A percentile compares a stretch with the other conserved stretches of the same genome.
Conservation (phyloP, 768 basidiomycete genomes). For the Scleroderma bovista region DNA sequence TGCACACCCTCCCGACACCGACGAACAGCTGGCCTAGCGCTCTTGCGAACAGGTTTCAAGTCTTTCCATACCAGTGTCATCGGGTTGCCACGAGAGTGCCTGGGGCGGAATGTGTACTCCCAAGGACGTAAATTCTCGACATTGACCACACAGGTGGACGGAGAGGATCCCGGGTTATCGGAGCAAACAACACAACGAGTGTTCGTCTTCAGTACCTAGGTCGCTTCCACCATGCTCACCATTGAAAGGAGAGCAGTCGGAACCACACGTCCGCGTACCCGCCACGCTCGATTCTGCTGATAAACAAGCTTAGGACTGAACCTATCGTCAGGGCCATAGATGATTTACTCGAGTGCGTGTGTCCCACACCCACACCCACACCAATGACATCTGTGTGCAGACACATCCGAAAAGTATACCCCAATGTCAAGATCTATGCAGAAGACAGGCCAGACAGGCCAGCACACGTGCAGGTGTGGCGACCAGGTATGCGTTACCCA, state of each 20-base stretch:
- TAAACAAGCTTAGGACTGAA: slow-evolving; percentile 76
- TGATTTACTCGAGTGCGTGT: slow-evolving; percentile 59
- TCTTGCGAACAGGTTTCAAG: neutral
- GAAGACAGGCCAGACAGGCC: slow-evolving; percentile 65
- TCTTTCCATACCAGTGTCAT: neutral
- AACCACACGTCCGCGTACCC: slow-evolving; percentile 15
- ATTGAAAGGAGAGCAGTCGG: neutral
- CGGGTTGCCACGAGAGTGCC: neutral
- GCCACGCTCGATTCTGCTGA: slow-evolving; percentile 64
- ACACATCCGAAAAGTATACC: slow-evolving; percentile 53
- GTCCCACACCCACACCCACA: neutral
- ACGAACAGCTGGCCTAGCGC: neutral
- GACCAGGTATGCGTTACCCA: slow-evolving; percentile 41
- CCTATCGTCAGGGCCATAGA: slow-evolving; percentile 74
- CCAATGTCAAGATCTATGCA: slow-evolving; percentile 58
- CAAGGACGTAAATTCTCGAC: neutral
- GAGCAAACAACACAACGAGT: neutral
- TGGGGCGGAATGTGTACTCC: neutral
- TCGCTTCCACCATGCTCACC: neutral
- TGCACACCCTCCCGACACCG: neutral
- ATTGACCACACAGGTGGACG: neutral
- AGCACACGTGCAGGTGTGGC: slow-evolving; percentile 60
- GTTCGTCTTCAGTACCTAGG: neutral
- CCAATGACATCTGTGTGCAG: slow-evolving; percentile 27
- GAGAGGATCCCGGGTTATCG: neutral